A percentile compares a stretch with the other conserved stretches of the same genome.
These are phyloP conservation scores for Colletotrichum sp. DNA, from an alignment of 2,329 filamentous ascomycete genomes.

Conservation along the genomic window DNA sequence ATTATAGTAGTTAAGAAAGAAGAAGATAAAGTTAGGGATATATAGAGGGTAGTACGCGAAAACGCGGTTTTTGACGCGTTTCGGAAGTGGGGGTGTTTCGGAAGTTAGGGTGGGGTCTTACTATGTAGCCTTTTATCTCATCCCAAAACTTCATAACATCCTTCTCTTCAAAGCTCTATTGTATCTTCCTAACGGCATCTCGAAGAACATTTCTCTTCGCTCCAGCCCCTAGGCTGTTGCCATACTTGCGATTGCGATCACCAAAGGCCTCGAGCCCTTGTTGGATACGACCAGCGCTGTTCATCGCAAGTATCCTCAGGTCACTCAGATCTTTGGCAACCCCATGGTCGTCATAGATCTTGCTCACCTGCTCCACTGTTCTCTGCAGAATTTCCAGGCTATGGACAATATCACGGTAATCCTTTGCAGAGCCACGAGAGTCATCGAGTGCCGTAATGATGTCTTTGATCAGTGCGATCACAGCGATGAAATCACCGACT, in stretches of 20 bases:
- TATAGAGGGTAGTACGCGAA: too few species aligned
- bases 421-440: constrained; percentile 28
- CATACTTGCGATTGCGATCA: background rate
- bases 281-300: too few species aligned
- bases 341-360: background rate
- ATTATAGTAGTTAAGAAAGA: too few species aligned
- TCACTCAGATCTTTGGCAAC: background rate
- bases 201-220: background rate
- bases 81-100: too few species aligned
- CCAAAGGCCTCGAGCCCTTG: background rate
- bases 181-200: background rate
- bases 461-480: constrained; percentile 31
- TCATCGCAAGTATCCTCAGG: background rate
- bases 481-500: constrained; percentile 33
- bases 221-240: background rate
- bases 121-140: background rate
- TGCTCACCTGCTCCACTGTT: background rate
- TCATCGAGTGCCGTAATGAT: constrained; percentile 31
- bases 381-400: constrained; percentile 28
- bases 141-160: background rate
- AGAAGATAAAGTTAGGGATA: too few species aligned
- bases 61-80: too few species aligned
- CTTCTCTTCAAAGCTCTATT: background rate
- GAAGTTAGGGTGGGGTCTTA: too few species aligned
- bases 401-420: constrained; percentile 29